Evolutionary conservation across 1,284 basidiomycete species (phyloP).

Genomic region (Marasmius tenuissimus): DNA sequence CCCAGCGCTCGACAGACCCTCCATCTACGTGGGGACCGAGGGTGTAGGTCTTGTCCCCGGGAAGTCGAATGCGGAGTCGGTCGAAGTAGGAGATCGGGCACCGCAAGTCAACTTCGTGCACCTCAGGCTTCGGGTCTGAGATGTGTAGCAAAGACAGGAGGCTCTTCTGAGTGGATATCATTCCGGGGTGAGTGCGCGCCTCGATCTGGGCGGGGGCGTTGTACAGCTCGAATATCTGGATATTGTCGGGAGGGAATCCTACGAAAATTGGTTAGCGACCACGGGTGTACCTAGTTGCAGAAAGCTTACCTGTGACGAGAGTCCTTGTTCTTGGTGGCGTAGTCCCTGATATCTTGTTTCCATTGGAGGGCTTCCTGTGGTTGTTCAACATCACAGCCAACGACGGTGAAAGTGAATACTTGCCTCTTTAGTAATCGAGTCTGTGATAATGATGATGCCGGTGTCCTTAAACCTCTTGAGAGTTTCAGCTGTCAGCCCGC

Average conservation of each 20-base stretch:
- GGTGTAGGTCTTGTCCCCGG: constrained; percentile 62
- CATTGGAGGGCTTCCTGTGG: constrained; percentile 58
- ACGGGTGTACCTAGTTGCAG: constrained; percentile 34
- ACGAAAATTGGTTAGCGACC: constrained; percentile 20
- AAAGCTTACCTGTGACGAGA: constrained; percentile 15
- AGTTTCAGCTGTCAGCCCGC: constrained; percentile 39
- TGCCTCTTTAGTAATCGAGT: constrained; percentile 55
- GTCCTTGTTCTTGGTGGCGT: constrained; percentile 49
- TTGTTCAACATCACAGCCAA: constrained; percentile 33
- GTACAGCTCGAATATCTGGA: constrained; percentile 75
- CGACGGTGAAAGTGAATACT: constrained; percentile 32
- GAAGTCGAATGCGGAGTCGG: constrained; percentile 70
- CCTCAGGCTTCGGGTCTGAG: constrained; percentile 32
- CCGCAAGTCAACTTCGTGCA: constrained; percentile 49
- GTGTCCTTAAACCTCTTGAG: constrained; percentile 47
- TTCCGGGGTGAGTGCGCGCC: constrained; percentile 54
- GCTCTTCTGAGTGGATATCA: constrained; percentile 50
- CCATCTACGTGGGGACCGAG: constrained; percentile 79
- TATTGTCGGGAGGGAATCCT: constrained; percentile 67
- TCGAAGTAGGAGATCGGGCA: constrained; percentile 77
- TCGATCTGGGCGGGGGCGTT: constrained; percentile 59
- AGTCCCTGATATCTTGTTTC: constrained; percentile 58
- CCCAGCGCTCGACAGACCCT: constrained; percentile 78
- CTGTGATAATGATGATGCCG: constrained; percentile 61
- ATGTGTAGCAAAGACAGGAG: constrained; percentile 63